These are phyloP conservation scores for Salvia sclarea DNA, from an alignment of 305 asterid genomes.

Conservation along the genomic window DNA sequence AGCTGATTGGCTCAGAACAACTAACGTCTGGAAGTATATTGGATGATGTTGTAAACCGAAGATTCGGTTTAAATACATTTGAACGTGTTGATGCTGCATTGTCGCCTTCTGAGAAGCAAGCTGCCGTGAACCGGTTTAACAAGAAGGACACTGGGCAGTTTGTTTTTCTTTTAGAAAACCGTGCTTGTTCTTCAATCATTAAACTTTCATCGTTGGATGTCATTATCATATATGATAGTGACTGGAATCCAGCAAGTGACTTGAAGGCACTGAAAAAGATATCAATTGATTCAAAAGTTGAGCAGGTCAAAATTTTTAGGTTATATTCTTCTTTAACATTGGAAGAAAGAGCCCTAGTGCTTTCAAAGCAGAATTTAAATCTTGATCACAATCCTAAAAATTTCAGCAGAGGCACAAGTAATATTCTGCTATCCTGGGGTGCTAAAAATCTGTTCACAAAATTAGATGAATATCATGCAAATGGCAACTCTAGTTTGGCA, in stretches of 20 bases:
- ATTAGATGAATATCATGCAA: conserved; percentile 69
- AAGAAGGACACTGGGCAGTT: conserved; percentile 61
- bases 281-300: conserved; percentile 56
- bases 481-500: conserved; percentile 36
- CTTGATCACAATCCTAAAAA: conserved; percentile 54
- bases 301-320: conserved; percentile 70
- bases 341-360: conserved; percentile 74
- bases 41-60: conserved; percentile 67
- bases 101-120: conserved; percentile 57
- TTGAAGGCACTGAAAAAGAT: conserved; percentile 68
- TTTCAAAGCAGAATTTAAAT: conserved; percentile 57
- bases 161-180: conserved; percentile 79
- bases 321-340: conserved; percentile 73
- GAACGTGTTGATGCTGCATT: conserved; percentile 64
- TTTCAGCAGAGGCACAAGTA: conserved; percentile 46
- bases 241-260: conserved; percentile 80
- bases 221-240: conserved; percentile 71
- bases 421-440: conserved; percentile 85
- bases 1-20: conserved; percentile 52
- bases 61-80: conserved; percentile 64
- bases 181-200: conserved; percentile 66
- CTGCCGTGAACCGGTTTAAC: conserved; percentile 73
- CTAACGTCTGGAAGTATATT: conserved; percentile 62
- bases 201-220: conserved; percentile 64
- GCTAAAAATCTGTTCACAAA: conserved; percentile 65